Conservation (phyloP, 1,284 basidiomycete genomes). For the Pulveroboletus sp. region DNA sequence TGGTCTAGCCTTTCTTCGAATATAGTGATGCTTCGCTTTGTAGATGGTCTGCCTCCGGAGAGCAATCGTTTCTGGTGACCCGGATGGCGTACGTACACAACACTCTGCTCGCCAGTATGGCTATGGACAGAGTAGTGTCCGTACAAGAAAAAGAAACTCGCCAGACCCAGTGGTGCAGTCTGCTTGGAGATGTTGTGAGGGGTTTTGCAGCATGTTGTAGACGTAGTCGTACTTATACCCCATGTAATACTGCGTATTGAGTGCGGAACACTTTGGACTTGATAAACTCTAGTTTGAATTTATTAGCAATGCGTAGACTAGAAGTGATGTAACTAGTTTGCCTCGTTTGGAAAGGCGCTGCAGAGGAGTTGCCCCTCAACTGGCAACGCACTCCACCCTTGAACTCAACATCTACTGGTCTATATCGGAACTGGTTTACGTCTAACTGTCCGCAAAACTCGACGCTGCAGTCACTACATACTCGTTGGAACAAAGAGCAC, state of each 20-base stretch:
- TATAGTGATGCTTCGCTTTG: constrained; percentile 50
- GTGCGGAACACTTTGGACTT: too few species aligned
- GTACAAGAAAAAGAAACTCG: too few species aligned
- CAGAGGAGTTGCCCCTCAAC: constrained; percentile 16
- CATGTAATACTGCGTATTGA: too few species aligned
- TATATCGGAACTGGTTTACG: constrained; percentile 9
- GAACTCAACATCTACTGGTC: background rate
- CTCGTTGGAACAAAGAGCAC: background rate
- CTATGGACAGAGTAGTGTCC: too few species aligned
- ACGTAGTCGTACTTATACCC: too few species aligned
- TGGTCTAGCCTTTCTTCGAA: constrained; percentile 59
- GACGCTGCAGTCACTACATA: background rate
- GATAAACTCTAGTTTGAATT: too few species aligned
- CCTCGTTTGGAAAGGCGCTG: constrained; percentile 25
- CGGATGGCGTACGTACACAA: too few species aligned
- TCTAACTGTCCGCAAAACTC: background rate
- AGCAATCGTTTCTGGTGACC: constrained; percentile 36
- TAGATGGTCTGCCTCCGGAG: constrained; percentile 13
- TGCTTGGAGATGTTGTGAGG: too few species aligned
- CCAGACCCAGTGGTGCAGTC: too few species aligned
- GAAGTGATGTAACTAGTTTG: background rate
- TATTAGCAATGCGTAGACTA: too few species aligned
- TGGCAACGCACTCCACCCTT: background rate
- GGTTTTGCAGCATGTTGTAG: too few species aligned
- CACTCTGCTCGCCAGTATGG: too few species aligned